Evolutionary conservation across 1,139 yeast species (phyloP).

Genomic region (Suhomyces taliae): DNA sequence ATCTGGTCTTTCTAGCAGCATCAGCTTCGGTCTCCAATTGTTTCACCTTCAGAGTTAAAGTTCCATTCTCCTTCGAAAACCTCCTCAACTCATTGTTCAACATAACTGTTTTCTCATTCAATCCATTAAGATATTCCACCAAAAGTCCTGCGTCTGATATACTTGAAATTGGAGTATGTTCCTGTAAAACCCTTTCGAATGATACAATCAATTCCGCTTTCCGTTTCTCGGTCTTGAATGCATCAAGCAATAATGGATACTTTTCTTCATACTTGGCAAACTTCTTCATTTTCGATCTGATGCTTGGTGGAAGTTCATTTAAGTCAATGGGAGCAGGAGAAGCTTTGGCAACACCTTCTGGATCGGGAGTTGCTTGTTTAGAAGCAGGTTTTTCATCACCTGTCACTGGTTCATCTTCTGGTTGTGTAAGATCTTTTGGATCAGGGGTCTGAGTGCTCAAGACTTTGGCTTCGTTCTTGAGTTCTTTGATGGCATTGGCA

Average conservation of each 20-base stretch:
- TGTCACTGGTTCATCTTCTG: constrained; percentile 36
- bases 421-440: constrained; percentile 44
- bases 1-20: constrained; percentile 1
- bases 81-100: constrained; percentile 52
- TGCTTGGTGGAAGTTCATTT: constrained; percentile 50
- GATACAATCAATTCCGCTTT: constrained; percentile 60
- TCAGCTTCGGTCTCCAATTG: constrained; percentile 6
- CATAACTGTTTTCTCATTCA: constrained; percentile 61
- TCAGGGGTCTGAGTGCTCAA: constrained; percentile 47
- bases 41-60: constrained; percentile 10
- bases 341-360: constrained; percentile 1
- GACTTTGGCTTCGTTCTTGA: constrained; percentile 34
- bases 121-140: constrained; percentile 66
- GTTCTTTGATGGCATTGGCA: constrained; percentile 27
- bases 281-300: constrained; percentile 66
- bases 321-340: constrained; percentile 18
- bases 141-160: constrained; percentile 70
- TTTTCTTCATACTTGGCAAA: constrained; percentile 87
- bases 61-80: constrained; percentile 17
- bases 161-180: constrained; percentile 76
- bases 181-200: constrained; percentile 73
- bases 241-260: constrained; percentile 78
- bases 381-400: not conserved
- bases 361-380: constrained; percentile 2
- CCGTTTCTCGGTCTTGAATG: constrained; percentile 78